Evolutionary conservation across 148 eudicot genomes (phyloP).

Genomic region (Spergularia marina): DNA sequence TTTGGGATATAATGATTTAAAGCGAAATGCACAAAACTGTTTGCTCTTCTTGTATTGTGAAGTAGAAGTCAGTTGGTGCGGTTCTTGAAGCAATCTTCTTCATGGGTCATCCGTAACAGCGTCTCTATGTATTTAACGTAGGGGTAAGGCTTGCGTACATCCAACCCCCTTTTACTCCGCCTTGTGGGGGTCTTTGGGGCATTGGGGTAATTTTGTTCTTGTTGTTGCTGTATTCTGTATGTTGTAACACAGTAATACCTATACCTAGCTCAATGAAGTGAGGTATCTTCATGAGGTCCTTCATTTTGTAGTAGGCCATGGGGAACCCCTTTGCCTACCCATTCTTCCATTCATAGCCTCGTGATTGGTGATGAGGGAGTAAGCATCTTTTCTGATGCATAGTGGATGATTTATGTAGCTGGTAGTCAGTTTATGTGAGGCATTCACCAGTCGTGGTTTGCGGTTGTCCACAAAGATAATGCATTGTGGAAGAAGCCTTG

Average conservation of each 20-base stretch:
- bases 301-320: neutral
- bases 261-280: neutral
- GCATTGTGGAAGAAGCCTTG: neutral
- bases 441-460: neutral
- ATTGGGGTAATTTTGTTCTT: neutral
- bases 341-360: neutral
- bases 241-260: neutral
- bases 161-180: too few relatives aligned
- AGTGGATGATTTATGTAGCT: neutral
- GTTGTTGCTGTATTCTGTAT: neutral
- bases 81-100: too few relatives aligned
- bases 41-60: too few relatives aligned
- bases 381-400: neutral
- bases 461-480: neutral
- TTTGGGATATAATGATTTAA: too few relatives aligned
- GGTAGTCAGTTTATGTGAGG: neutral
- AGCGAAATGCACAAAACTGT: too few relatives aligned
- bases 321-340: neutral
- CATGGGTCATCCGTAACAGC: too few relatives aligned
- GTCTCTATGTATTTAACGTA: too few relatives aligned
- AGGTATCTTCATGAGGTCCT: constrained; percentile 2
- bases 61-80: too few relatives aligned
- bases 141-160: too few relatives aligned
- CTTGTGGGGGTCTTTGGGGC: too few relatives aligned
- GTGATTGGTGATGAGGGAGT: neutral